A percentile compares a stretch with the other conserved stretches of the same genome.
These are phyloP conservation scores for Ceratobasidium sp. DNA, from an alignment of 1,284 basidiomycete species.

Conservation along the genomic window DNA sequence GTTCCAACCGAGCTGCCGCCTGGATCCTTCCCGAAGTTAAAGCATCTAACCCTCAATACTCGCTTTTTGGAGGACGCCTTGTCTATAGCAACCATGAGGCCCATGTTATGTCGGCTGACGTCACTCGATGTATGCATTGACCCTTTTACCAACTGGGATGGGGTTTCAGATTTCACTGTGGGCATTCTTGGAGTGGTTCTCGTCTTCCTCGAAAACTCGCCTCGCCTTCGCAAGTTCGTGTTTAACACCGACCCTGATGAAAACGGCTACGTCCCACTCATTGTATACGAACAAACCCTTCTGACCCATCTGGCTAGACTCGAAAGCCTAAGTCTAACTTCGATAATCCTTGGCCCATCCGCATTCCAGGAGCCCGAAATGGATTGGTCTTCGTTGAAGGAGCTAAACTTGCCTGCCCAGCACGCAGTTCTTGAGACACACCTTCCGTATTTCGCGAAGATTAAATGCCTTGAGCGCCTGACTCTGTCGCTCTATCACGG, in stretches of 20 bases:
- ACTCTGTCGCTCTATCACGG: neutral
- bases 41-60: neutral
- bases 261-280: neutral
- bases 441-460: neutral
- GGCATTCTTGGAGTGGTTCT: neutral
- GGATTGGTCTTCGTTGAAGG: conserved; percentile 3
- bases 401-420: neutral
- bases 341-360: neutral
- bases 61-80: neutral
- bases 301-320: neutral
- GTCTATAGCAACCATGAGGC: neutral
- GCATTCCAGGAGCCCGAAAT: neutral
- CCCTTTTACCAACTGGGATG: neutral
- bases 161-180: neutral
- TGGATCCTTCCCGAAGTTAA: neutral
- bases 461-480: neutral
- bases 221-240: neutral
- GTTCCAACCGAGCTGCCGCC: neutral
- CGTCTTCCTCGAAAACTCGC: neutral
- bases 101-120: neutral
- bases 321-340: neutral
- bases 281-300: neutral
- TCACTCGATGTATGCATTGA: conserved; percentile 2
- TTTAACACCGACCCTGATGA: conserved; percentile 2
- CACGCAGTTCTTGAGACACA: neutral